Conservation (phyloP, 345 rosid genomes). For the Rhizophora mangle region DNA sequence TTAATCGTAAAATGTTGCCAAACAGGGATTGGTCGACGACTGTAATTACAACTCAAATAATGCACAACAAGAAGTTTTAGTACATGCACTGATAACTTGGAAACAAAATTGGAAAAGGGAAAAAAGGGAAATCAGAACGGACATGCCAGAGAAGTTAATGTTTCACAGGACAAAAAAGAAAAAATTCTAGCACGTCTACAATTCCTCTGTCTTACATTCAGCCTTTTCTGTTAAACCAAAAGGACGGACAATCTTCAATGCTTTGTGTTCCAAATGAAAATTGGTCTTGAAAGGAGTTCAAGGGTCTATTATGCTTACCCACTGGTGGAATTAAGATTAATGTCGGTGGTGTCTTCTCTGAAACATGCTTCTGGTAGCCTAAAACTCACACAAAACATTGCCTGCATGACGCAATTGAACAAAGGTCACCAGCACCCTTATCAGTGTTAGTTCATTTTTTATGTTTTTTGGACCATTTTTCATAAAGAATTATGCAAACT, state of each 20-base stretch:
- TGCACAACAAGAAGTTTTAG: too few species aligned
- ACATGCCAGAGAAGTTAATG: too few species aligned
- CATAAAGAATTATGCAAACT: neutral
- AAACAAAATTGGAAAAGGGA: too few species aligned
- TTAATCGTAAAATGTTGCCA: too few species aligned
- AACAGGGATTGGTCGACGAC: too few species aligned
- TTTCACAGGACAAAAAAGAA: too few species aligned
- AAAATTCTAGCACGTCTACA: neutral
- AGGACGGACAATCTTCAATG: neutral
- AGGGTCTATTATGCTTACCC: neutral
- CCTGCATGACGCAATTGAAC: constrained; percentile 42
- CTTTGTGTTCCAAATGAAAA: neutral
- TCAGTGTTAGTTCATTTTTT: too few species aligned
- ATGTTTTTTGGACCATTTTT: neutral
- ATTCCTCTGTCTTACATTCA: neutral
- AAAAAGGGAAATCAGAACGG: too few species aligned
- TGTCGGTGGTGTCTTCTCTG: constrained; percentile 26
- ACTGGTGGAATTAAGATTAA: constrained; percentile 3
- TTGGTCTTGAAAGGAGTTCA: neutral
- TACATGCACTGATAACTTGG: too few species aligned
- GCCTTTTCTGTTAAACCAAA: neutral
- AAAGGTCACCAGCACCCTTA: neutral
- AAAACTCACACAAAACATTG: constrained; percentile 94
- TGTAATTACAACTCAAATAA: too few species aligned
- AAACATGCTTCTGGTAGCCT: constrained; percentile 80